phyloP scores from a whole-genome alignment of 179 eudicot genomes.

The Nepenthes alata region DNA sequence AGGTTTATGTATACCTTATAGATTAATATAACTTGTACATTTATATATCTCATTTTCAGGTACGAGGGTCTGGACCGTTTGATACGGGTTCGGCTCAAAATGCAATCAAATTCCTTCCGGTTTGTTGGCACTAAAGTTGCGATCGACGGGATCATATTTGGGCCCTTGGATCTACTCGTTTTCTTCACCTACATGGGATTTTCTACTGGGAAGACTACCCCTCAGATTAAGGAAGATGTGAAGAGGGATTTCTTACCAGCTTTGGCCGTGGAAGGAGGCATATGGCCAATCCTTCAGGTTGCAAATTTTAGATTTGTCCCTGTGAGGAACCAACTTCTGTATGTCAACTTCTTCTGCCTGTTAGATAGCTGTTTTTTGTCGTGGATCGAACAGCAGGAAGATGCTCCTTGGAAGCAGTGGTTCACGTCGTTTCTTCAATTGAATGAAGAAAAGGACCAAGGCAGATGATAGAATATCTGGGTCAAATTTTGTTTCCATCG shows the following conservation, averaged over 20 bases:
- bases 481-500: too few species aligned
- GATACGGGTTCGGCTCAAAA: slow-evolving; percentile 34
- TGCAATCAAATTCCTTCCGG: slow-evolving; percentile 58
- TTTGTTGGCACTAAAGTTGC: slow-evolving; percentile 85
- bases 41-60: slow-evolving; percentile 25
- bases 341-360: slow-evolving; percentile 90
- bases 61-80: slow-evolving; percentile 78
- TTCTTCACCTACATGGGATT: slow-evolving; percentile 95
- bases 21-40: background rate
- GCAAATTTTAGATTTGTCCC: slow-evolving; percentile 84
- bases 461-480: slow-evolving; percentile 16
- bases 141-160: slow-evolving; percentile 75
- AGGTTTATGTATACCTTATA: background rate
- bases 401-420: slow-evolving; percentile 92
- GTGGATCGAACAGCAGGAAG: slow-evolving; percentile 92
- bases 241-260: slow-evolving; percentile 91
- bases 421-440: slow-evolving; percentile 25
- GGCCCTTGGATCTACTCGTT: slow-evolving; percentile 82
- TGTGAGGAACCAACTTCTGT: slow-evolving; percentile 82
- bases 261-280: slow-evolving; percentile 66
- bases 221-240: slow-evolving; percentile 84
- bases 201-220: slow-evolving; percentile 53
- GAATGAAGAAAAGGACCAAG: slow-evolving; percentile 38
- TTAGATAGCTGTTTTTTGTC: slow-evolving; percentile 91
- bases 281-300: slow-evolving; percentile 89